Evolutionary conservation across 352 stramenopile genomes (phyloP), one percentile per base, ranked within the genome.

Genomic region (Phytophthora megakarya): DNA sequence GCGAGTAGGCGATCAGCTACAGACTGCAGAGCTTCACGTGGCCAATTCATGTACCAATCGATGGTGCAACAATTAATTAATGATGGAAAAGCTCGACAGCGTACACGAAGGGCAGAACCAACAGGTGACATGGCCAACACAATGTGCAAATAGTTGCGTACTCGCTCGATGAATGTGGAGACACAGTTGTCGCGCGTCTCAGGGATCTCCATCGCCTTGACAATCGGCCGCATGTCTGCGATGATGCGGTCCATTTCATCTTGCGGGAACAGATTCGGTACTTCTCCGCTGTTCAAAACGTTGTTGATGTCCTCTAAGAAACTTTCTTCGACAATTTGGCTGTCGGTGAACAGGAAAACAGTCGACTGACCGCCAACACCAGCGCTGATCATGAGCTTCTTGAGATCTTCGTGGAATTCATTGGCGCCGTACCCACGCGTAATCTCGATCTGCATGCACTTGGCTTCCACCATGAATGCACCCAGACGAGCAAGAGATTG

Each of bases 281-380:
- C 94, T 69, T 98, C 93, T 10, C 96, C 96, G 22, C 89, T 97
- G 72, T 98, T 98, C 15, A 98, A 76, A n/a, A 98, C 76, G 54
- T 98, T 98, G 79, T 98, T 98, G 58, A 98, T 95, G 58, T 98
- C 95, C 61, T 98, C 96, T 5, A 98, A 73, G 56, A 98, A 98
- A 40, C 87, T 96, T 61, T 98, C 93, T 21, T 98, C 84, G 23
- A 98, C 90, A 50, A 98, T 98, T 70, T 98, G 95, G 11, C 87
- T 97, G 69, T 98, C 96, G 0, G 93, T 98, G 63, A 98, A 98
- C 0, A 98, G 69, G 60, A 98, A 98, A 0, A 97, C 88, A 0
- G 80, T 94, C 0, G 79, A 78, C 0, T 65, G 57, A 3, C 84
- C 86, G 9, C 92, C 75, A 0, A 98, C 88, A n/a, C 95, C 96